These are phyloP conservation scores for Claviceps capensis DNA, from an alignment of 2,329 filamentous ascomycete species.

Conservation along the genomic window DNA sequence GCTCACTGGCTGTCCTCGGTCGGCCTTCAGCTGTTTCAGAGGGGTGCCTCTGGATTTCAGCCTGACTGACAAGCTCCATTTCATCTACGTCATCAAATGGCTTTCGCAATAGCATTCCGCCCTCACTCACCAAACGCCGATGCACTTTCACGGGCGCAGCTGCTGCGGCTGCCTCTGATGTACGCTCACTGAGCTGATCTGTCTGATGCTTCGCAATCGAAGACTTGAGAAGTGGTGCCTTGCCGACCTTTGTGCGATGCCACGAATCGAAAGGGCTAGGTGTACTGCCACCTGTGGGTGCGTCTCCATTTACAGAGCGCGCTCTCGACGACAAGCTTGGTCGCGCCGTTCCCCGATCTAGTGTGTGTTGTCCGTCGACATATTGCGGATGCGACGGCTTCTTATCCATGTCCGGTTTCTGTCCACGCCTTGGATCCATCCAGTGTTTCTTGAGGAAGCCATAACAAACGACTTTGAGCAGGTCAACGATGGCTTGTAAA, in stretches of 20 bases:
- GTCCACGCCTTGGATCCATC: constrained; percentile 40
- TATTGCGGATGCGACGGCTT: background rate
- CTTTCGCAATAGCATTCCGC: constrained; percentile 27
- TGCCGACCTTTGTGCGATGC: constrained; percentile 22
- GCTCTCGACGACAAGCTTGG: background rate
- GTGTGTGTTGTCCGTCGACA: background rate
- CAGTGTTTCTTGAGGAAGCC: constrained; percentile 65
- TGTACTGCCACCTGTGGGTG: background rate
- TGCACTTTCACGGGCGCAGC: background rate
- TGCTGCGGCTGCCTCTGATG: too few species aligned
- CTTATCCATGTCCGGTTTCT: constrained; percentile 2
- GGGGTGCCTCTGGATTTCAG: too few species aligned
- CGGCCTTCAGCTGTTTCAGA: background rate
- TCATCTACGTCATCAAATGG: constrained; percentile 28
- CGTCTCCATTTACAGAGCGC: background rate
- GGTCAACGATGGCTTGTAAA: constrained; percentile 36
- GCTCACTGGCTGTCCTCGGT: background rate
- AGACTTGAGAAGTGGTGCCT: constrained; percentile 4
- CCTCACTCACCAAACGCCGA: constrained; percentile 23
- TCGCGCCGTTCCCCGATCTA: background rate
- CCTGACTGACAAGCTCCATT: background rate
- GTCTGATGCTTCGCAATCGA: background rate
- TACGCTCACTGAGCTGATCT: background rate
- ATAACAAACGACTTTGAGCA: constrained; percentile 54
- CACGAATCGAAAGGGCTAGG: constrained; percentile 14